Conservation (phyloP, 768 basidiomycete species). For the Termitomyces sp. region DNA sequence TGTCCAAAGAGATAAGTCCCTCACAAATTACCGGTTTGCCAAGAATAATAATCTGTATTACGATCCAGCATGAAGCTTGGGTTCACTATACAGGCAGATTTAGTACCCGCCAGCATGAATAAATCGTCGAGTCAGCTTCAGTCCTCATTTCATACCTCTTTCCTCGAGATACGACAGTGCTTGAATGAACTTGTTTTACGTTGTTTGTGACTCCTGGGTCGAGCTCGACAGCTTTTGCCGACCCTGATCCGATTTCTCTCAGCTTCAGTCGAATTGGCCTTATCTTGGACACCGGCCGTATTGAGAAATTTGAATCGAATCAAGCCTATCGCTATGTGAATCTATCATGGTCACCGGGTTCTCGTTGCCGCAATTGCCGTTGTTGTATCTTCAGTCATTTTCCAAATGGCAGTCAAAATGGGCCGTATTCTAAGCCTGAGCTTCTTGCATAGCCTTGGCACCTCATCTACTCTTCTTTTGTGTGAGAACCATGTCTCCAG, state of each 20-base stretch:
- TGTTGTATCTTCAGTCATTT: not conserved
- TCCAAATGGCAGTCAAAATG: not conserved
- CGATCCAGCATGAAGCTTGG: not conserved
- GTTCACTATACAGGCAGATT: not conserved
- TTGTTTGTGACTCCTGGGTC: not conserved
- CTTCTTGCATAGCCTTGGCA: not conserved
- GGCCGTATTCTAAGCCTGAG: not conserved
- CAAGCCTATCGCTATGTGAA: not conserved
- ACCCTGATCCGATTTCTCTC: not conserved
- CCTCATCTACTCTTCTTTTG: not conserved
- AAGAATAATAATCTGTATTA: not conserved
- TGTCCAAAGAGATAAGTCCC: not conserved
- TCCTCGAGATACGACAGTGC: too few relatives aligned
- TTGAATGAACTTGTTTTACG: not conserved
- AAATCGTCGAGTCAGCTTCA: not conserved
- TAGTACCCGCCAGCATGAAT: not conserved
- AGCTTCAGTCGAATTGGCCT: not conserved
- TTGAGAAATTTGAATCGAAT: not conserved
- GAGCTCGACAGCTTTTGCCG: not conserved
- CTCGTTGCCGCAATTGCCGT: not conserved
- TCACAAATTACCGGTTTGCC: not conserved
- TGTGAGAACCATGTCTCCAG: not conserved
- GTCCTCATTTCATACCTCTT: too few relatives aligned
- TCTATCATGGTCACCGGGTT: not conserved
- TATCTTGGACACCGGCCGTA: not conserved